Evolutionary conservation across 495 filamentous ascomycete genomes (phyloP), one percentile per base, ranked within the genome.

Genomic region (Penicillium canescens): DNA sequence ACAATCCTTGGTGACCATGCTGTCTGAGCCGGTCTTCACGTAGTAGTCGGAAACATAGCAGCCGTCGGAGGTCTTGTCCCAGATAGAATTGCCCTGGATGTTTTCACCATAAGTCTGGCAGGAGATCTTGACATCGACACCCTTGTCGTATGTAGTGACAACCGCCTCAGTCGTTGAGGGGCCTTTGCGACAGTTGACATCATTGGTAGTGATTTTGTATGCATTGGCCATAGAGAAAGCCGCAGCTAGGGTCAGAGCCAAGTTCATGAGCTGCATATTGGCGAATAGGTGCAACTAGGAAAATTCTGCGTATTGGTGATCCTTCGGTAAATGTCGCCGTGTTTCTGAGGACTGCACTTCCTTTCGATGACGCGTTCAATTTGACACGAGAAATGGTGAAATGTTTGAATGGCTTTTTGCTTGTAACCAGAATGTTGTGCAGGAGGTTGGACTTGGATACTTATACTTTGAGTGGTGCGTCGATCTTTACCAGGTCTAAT

Each of bases 41-140:
- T 56, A 56, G 47, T 52, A 56, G 54, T 56, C 54, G 47, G 54
- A 34, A 14, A 56, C 48, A 24, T 56, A 56, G 42, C 47, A 56
- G 54, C 48, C 48, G 21, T 56, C 54, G 31, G 47, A 46, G 16
- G 54, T 56, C 54, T 56, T 56, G 36, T 56, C 54, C 54, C 54
- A 56, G 41, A 56, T 56, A 12, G 47, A 35, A 47, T 38, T 52
- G 8, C 54, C 54, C 8, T 56, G 13, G 8, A 56, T 37, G 20
- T 52, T 8, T 52, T 56, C 42, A 36, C 54, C 54, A 20, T 51
- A 39, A 16, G 54, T 52, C 42, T 56, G 54, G 54, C 54, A 56
- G 16, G 36, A 36, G 54, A 56, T 42, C n/a, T 28, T 52, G 42
- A 56, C 42, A 36, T 56, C 54, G 37, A 2, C 20, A 42, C 47